Evolutionary conservation across 805 yeast species (phyloP).

Genomic region (Hanseniaspora clermontiae): DNA sequence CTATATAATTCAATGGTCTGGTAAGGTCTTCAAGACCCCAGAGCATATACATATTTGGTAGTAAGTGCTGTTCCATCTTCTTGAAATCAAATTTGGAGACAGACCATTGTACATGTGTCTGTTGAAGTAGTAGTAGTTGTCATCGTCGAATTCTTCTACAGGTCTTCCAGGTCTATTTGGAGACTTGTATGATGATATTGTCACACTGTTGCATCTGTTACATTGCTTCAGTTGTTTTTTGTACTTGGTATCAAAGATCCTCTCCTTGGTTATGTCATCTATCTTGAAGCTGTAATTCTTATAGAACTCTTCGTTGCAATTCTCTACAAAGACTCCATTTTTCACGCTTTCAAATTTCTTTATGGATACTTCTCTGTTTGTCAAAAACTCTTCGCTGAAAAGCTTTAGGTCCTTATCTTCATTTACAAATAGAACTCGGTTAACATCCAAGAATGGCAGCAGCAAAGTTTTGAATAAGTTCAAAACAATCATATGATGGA

Average conservation of each 20-base stretch:
- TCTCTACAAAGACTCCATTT: slow-evolving; percentile 20
- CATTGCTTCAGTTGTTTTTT: slow-evolving; percentile 32
- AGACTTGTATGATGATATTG: slow-evolving; percentile 25
- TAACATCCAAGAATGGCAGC: slow-evolving; percentile 23
- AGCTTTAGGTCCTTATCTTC: slow-evolving; percentile 24
- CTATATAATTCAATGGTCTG: background rate
- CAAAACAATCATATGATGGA: slow-evolving; percentile 23
- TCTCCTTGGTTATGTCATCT: slow-evolving; percentile 25
- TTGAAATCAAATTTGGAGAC: slow-evolving; percentile 25
- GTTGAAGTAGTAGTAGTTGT: background rate
- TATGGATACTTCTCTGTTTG: slow-evolving; percentile 19
- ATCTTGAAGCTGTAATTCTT: slow-evolving; percentile 20
- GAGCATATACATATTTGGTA: slow-evolving; percentile 28
- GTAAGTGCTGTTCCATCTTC: slow-evolving; percentile 29
- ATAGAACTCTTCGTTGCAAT: slow-evolving; percentile 24
- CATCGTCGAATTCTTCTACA: slow-evolving; percentile 13
- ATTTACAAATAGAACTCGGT: slow-evolving; percentile 25
- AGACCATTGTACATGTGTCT: slow-evolving; percentile 14
- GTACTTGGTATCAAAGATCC: background rate
- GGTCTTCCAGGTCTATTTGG: slow-evolving; percentile 1
- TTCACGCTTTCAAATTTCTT: slow-evolving; percentile 28
- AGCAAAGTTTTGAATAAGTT: slow-evolving; percentile 22
- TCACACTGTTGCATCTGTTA: slow-evolving; percentile 41
- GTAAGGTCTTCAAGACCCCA: slow-evolving; percentile 17
- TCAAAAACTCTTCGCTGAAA: slow-evolving; percentile 25